phyloP scores from a whole-genome alignment of 2,329 filamentous ascomycete genomes.

The Paecilomyces sp. region DNA sequence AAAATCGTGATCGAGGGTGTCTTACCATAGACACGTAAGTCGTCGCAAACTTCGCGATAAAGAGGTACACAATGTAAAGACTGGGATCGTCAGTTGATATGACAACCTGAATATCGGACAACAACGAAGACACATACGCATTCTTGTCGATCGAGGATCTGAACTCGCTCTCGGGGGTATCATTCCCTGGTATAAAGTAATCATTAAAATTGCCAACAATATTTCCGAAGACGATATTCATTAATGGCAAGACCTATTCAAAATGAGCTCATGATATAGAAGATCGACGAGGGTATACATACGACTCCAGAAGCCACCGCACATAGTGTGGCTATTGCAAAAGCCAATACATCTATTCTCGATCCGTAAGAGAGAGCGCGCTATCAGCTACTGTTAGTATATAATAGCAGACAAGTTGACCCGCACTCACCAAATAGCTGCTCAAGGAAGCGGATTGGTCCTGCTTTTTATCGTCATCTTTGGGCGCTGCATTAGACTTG shows the following conservation, averaged over 20 bases:
- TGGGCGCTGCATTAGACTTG: not conserved
- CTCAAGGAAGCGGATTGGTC: not conserved
- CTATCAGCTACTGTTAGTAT: not conserved
- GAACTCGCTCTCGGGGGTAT: constrained; percentile 42
- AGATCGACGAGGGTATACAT: not conserved
- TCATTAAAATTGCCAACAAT: constrained; percentile 47
- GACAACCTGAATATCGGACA: not conserved
- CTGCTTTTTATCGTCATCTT: not conserved
- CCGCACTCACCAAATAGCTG: not conserved
- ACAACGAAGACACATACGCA: constrained; percentile 13
- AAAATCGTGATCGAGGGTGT: not conserved
- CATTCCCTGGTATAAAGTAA: constrained; percentile 43
- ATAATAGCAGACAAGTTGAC: not conserved
- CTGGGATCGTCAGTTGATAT: constrained; percentile 19
- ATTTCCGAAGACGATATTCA: constrained; percentile 54
- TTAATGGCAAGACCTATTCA: constrained; percentile 36
- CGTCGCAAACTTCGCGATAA: constrained; percentile 48
- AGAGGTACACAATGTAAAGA: constrained; percentile 53
- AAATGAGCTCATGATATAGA: not conserved
- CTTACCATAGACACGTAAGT: constrained; percentile 49
- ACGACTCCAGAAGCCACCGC: not conserved
- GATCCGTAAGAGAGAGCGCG: not conserved
- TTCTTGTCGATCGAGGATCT: constrained; percentile 42
- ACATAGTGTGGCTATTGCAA: not conserved
- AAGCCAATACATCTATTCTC: not conserved